These are phyloP conservation scores for Schwanniomyces sp. DNA, from an alignment of 805 yeast species.

Conservation along the genomic window DNA sequence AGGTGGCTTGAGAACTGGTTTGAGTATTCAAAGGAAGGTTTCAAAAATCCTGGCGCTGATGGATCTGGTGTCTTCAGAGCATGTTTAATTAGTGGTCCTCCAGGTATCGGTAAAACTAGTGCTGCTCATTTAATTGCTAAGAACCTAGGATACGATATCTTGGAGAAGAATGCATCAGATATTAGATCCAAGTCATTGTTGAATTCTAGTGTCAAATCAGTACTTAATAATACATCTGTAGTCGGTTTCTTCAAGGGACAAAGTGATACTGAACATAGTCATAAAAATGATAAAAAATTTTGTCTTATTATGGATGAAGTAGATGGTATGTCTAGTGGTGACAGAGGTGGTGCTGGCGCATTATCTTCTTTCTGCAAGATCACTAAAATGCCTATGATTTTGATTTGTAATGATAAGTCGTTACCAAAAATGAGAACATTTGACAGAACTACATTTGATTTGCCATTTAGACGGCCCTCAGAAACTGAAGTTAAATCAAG, in stretches of 20 bases:
- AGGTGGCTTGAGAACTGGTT: slow-evolving; percentile 84
- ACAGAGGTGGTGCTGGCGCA: slow-evolving; percentile 97
- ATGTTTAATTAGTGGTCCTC: slow-evolving; percentile 83
- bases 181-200: slow-evolving; percentile 82
- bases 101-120: slow-evolving; percentile 83
- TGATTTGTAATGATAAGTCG: slow-evolving; percentile 90
- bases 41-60: slow-evolving; percentile 58
- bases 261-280: slow-evolving; percentile 22
- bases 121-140: slow-evolving; percentile 77
- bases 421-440: slow-evolving; percentile 96
- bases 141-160: slow-evolving; percentile 66
- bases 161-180: slow-evolving; percentile 85
- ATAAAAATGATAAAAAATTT: slow-evolving; percentile 53
- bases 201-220: slow-evolving; percentile 65
- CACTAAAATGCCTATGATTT: slow-evolving; percentile 85
- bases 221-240: slow-evolving; percentile 79
- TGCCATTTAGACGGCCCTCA: slow-evolving; percentile 87
- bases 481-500: slow-evolving; percentile 80
- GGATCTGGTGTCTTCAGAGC: slow-evolving; percentile 77
- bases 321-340: slow-evolving; percentile 99
- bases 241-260: slow-evolving; percentile 65
- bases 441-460: slow-evolving; percentile 75
- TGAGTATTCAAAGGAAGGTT: slow-evolving; percentile 50
- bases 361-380: slow-evolving; percentile 82
- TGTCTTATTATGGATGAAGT: slow-evolving; percentile 97